Evolutionary conservation across 495 filamentous ascomycete species (phyloP), one percentile per base, ranked within the genome.

Genomic region (Sabuloglossum arenarium): DNA sequence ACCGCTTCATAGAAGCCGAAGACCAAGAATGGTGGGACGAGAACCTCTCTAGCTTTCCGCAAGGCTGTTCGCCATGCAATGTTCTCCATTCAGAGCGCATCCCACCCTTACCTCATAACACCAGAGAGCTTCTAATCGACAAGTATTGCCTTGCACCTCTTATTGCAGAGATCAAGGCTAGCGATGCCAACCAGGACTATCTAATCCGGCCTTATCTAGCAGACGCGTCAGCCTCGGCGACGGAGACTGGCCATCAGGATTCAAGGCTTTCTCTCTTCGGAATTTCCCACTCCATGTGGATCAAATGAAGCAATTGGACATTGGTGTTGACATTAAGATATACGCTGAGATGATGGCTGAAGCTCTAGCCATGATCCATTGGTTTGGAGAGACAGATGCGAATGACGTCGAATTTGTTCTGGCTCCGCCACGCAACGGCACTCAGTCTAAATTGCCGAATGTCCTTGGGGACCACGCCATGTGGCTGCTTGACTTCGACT

Each of bases 341-440:
- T 6, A 64, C 61, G 0, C 34, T 16, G 34, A 39, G 14, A 16
- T 39, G 8, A 72, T 77, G 68, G 75, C 69, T 0, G 64, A 72
- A 30, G 63, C 72, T 2, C 62, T 76, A 0, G 75, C 75, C 0
- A 61, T 69, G 9, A 57, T 76, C 27, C 67, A 75, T 37, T 77
- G 73, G 75, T 30, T 58, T 5, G 68, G 50, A 0, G 55, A 62
- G 23, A 56, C 76, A 3, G 73, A 77, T 58, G 72, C 63, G 0
- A 70, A 69, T 42, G 75, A 75, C 53, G 63, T 76, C 25, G 75
- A 78, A 56, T 76, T 76, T 58, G 73, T 76, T 27, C 69, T 78
- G 3, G 71, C 39, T 43, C 39, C 39, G 21, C 39, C 39, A 67
- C 0, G 58, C 53, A 39, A 55, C 55, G 43, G 43, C 29, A 24